Evolutionary conservation across 169 alveolate genomes (phyloP).

Genomic region (Plasmodium cynomolgi): DNA sequence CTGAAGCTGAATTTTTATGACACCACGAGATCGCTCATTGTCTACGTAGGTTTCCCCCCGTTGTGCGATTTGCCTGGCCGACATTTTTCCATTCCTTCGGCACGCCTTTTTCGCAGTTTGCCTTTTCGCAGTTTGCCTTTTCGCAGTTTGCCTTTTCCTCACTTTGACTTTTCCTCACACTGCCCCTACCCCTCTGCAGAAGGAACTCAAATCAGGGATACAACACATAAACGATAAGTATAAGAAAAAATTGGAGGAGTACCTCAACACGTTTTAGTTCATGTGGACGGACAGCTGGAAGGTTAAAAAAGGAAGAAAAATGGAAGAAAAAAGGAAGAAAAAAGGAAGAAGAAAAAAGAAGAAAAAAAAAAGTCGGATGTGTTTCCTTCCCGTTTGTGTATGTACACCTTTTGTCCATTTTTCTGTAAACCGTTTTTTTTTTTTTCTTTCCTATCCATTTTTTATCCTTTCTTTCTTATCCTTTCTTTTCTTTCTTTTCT

Average conservation of each 20-base stretch:
- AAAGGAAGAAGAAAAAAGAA: neutral
- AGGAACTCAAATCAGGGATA: slow-evolving; percentile 51
- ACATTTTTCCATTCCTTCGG: neutral
- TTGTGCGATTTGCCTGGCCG: neutral
- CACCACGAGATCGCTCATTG: slow-evolving; percentile 66
- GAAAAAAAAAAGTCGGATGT: neutral
- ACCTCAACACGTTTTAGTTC: slow-evolving; percentile 17
- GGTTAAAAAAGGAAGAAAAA: neutral
- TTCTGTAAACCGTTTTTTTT: neutral
- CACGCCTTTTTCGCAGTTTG: neutral
- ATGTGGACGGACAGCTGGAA: neutral
- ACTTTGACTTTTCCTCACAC: neutral
- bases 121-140: neutral
- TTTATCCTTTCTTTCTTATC: no score
- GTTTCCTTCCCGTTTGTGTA: neutral
- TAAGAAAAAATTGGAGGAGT: slow-evolving; percentile 37
- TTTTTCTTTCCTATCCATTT: neutral
- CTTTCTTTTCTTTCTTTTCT: neutral
- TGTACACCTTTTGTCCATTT: neutral
- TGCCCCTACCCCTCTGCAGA: slow-evolving; percentile 16
- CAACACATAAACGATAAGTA: slow-evolving; percentile 54
- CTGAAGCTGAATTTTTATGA: slow-evolving; percentile 60
- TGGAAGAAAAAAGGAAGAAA: neutral
- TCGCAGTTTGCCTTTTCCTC: neutral
- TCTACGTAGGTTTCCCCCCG: slow-evolving; percentile 23